Evolutionary conservation across 2,329 filamentous ascomycete genomes (phyloP).

Genomic region (Penicillium nordicum): DNA sequence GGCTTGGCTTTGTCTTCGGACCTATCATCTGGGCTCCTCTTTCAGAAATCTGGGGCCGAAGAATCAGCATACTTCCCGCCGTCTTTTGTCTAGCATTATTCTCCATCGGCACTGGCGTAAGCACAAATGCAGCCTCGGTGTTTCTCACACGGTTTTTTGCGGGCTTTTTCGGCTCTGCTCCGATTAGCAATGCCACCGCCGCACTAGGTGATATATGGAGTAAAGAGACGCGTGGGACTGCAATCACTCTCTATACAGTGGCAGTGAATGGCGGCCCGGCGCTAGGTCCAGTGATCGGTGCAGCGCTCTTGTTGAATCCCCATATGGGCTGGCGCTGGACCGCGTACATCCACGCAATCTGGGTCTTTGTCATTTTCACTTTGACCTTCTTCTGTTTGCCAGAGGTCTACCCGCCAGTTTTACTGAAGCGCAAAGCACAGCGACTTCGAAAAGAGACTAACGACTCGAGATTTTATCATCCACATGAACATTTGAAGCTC

Average conservation of each 20-base stretch:
- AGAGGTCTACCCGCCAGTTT: slow-evolving; percentile 40
- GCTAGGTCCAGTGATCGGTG: slow-evolving; percentile 44
- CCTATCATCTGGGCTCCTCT: slow-evolving; percentile 44
- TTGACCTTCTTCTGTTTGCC: slow-evolving; percentile 35
- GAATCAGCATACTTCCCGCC: slow-evolving; percentile 45
- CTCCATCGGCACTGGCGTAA: slow-evolving; percentile 46
- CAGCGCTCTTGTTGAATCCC: slow-evolving; percentile 33
- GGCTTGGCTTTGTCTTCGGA: slow-evolving; percentile 27
- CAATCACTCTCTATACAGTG: slow-evolving; percentile 41
- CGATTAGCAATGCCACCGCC: slow-evolving; percentile 44
- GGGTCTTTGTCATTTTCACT: slow-evolving; percentile 30
- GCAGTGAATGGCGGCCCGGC: slow-evolving; percentile 43
- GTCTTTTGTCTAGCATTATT: slow-evolving; percentile 45
- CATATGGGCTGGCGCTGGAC: slow-evolving; percentile 48
- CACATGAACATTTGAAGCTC: slow-evolving; percentile 45
- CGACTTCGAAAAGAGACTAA: slow-evolving; percentile 38
- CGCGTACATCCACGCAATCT: slow-evolving; percentile 45
- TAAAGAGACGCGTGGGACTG: slow-evolving; percentile 38
- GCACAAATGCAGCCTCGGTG: slow-evolving; percentile 35
- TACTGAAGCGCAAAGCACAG: slow-evolving; percentile 41
- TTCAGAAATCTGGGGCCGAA: slow-evolving; percentile 47
- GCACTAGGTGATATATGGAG: slow-evolving; percentile 45
- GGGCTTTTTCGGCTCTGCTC: slow-evolving; percentile 45
- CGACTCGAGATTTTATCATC: slow-evolving; percentile 43
- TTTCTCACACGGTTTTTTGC: slow-evolving; percentile 46